phyloP scores from a whole-genome alignment of 208 protist genomes.

The Vickermania spadyakhi region DNA sequence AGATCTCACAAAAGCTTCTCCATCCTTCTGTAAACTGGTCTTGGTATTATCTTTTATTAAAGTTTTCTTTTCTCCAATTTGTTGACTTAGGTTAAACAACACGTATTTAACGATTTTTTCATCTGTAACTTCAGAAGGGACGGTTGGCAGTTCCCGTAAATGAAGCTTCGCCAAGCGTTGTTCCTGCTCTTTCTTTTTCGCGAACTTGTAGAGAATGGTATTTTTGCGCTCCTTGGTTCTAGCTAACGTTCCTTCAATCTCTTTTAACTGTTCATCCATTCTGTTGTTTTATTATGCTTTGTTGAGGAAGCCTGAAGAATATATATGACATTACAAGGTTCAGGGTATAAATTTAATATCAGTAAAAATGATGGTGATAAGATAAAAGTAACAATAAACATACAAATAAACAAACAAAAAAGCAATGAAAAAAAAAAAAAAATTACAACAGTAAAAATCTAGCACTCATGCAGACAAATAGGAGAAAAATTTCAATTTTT shows the following conservation, averaged over 20 bases:
- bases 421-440: no score
- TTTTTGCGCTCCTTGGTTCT: constrained; percentile 68
- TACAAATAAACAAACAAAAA: no score
- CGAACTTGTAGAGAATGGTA: constrained; percentile 72
- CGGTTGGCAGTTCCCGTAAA: constrained; percentile 51
- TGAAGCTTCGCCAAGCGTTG: constrained; percentile 44
- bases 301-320: no score
- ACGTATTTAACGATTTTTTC: constrained; percentile 55
- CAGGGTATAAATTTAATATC: no score
- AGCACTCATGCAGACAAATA: no score
- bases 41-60: constrained; percentile 37
- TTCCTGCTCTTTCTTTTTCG: constrained; percentile 46
- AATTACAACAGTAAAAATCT: no score
- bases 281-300: constrained; percentile 1
- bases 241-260: constrained; percentile 81
- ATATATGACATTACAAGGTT: no score
- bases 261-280: constrained; percentile 71
- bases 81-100: constrained; percentile 48
- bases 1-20: constrained; percentile 49
- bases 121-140: constrained; percentile 47
- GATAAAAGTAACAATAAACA: no score
- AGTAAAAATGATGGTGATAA: no score
- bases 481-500: no score
- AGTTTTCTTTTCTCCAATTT: constrained; percentile 67
- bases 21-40: constrained; percentile 63